Conservation (phyloP, 345 rosid genomes). For the Camelina hispida region DNA sequence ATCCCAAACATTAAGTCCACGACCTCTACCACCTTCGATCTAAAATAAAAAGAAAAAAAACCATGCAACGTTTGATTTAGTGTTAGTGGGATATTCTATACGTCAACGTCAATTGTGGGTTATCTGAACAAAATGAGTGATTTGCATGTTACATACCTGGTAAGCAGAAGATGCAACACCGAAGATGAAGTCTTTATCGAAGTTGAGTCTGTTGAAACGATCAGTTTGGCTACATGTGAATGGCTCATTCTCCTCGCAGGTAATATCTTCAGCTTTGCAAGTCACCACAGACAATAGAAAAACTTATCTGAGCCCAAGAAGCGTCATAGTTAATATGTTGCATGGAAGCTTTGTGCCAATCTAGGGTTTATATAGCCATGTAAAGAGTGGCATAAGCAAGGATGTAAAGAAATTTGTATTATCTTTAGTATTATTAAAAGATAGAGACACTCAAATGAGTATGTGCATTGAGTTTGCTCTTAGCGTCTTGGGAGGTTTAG, state of each 20-base stretch:
- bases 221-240: constrained; percentile 27
- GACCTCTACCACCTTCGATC: constrained; percentile 53
- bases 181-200: constrained; percentile 27
- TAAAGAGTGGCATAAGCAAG: neutral
- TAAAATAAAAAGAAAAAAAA: constrained; percentile 30
- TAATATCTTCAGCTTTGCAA: constrained; percentile 16
- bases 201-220: constrained; percentile 19
- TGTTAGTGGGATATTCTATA: neutral
- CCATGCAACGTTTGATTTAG: neutral
- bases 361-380: constrained; percentile 41
- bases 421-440: no score
- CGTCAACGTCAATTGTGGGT: neutral
- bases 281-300: constrained; percentile 24
- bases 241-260: constrained; percentile 24
- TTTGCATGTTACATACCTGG: constrained; percentile 36
- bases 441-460: no score
- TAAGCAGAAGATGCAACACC: constrained; percentile 45
- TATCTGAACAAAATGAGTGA: neutral
- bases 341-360: constrained; percentile 5
- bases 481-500: constrained; percentile 23
- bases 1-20: constrained; percentile 55
- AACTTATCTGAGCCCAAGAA: constrained; percentile 1
- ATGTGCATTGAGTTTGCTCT: neutral
- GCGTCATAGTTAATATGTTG: constrained; percentile 32
- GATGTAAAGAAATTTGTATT: no score